Base-by-base conservation (phyloP, 2,329 filamentous ascomycete species). In the Tolypocladium endophyticum region DNA sequence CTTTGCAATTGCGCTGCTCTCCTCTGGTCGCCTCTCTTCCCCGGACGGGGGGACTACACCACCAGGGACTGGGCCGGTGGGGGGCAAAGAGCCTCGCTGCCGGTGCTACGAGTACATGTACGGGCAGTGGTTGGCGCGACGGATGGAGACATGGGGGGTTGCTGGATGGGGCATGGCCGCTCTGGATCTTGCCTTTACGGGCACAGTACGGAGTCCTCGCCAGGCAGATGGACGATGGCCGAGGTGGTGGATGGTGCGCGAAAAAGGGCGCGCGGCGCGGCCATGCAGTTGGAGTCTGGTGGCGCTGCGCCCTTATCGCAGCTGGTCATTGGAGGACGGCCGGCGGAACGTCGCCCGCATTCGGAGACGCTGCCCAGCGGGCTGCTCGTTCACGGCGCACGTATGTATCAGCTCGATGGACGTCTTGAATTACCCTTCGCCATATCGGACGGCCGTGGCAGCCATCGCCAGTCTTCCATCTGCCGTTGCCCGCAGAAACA, bases 11-110 rank as follows among this genome's bases (percentile, higher is more conserved):
- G 47, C 18, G 45, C n/a, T 47, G 23, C 28, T 18, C 8, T 28
- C 16, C 41, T 41, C 6, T 20, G 16, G 6, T 41, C 41, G n/a
- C 23, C 25, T 16, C 9, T 30, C 11, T 61, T 58, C 61, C 55
- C 61, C 61, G 36, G 59, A 59, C 59, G 53, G 33, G 39, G 33
- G 57, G 56, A 25, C 43, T 28, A n/a, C n/a, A n/a, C n/a, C n/a
- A n/a, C n/a, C n/a, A n/a, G 23, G 43, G 11, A 23, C 43, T 45
- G 41, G 41, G 41, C n/a, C n/a, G 8, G 43, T 9, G n/a, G 20
- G 56, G 55, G 23, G 59, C 43, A 54, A 35, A 23, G 25, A 58
- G 33, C 45, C 59, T 59, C 28, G 39, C 30, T 52, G 58, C 53
- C 53, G 58, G 53, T 33, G 30, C 30, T 33, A 33, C 30, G 8